Percentiles rank a stretch among this genome's conserved stretches.
phyloP scores from a whole-genome alignment of 1,284 basidiomycete species.

The Tylopilus orsonianus region DNA sequence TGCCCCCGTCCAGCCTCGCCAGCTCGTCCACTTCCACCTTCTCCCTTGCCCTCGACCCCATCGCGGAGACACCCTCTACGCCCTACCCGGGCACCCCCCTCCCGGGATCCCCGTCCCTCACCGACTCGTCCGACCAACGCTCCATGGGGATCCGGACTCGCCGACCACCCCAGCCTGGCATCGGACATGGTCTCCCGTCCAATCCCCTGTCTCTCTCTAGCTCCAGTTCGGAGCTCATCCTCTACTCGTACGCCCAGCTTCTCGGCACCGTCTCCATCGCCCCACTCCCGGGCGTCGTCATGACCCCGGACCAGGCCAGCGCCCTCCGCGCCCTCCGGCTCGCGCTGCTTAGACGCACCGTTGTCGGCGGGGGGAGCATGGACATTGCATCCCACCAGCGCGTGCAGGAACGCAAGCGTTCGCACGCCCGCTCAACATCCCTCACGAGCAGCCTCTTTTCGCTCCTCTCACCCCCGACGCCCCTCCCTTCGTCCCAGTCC shows the following conservation, averaged over 20 bases:
- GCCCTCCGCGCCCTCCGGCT: constrained; percentile 48
- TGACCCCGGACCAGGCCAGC: constrained; percentile 41
- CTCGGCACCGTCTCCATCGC: constrained; percentile 59
- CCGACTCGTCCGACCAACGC: constrained; percentile 18
- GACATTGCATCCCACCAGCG: constrained; percentile 53
- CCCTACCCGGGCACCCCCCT: constrained; percentile 43
- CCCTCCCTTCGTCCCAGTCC: constrained; percentile 28
- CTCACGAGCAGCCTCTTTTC: constrained; percentile 58
- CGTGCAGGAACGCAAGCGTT: constrained; percentile 34
- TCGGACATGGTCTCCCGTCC: constrained; percentile 46
- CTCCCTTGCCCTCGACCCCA: constrained; percentile 67
- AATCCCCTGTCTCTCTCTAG: constrained; percentile 37
- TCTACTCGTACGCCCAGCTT: constrained; percentile 86
- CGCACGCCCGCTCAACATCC: constrained; percentile 51
- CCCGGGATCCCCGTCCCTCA: constrained; percentile 26
- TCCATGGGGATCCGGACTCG: constrained; percentile 24
- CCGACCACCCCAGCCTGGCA: constrained; percentile 40
- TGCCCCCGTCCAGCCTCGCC: constrained; percentile 36
- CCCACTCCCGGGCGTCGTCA: constrained; percentile 33
- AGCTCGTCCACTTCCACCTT: constrained; percentile 58
- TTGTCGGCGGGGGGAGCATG: constrained; percentile 75
- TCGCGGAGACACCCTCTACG: constrained; percentile 51
- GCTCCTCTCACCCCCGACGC: constrained; percentile 41
- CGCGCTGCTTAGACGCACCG: constrained; percentile 47
- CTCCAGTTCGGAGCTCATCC: constrained; percentile 64